Conservation (phyloP, 192 early-diverging fungal species). For the Rhizoclosmatium globosum region DNA sequence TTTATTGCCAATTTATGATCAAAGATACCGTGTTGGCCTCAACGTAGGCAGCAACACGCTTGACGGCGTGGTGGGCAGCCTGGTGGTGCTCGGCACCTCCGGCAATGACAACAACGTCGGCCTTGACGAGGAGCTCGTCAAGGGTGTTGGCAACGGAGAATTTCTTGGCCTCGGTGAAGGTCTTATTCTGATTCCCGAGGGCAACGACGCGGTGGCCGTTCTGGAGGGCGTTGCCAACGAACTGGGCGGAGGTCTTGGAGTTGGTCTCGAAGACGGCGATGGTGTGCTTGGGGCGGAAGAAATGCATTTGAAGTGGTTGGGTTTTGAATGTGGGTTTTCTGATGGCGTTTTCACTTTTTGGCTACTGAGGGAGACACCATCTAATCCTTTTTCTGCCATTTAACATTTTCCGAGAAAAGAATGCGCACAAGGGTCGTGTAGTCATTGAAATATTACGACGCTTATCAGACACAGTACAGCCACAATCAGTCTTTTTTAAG, state of each 20-base stretch:
- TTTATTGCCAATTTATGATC: constrained; percentile 11
- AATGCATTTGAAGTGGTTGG: no score
- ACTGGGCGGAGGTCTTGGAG: constrained; percentile 17
- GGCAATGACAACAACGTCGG: constrained; percentile 22
- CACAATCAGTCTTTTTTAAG: no score
- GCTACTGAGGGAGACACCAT: no score
- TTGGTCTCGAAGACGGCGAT: constrained; percentile 30
- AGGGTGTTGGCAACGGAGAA: not conserved
- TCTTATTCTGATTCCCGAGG: not conserved
- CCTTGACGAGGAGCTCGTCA: not conserved
- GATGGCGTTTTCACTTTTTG: no score
- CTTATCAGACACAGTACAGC: no score
- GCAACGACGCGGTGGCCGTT: constrained; percentile 28
- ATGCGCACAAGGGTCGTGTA: no score
- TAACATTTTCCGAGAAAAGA: no score
- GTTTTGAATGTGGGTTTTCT: no score
- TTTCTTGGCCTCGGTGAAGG: no score
- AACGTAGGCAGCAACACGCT: not conserved
- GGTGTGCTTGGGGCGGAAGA: constrained; percentile 21
- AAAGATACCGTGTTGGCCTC: constrained; percentile 7
- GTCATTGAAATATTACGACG: no score
- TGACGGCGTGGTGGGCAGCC: constrained; percentile 6
- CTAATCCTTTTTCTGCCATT: no score
- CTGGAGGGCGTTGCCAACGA: constrained; percentile 5
- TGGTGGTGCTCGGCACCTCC: constrained; percentile 22